Base-by-base conservation (phyloP, 805 yeast species). In the Saccharomycopsis malanga region DNA sequence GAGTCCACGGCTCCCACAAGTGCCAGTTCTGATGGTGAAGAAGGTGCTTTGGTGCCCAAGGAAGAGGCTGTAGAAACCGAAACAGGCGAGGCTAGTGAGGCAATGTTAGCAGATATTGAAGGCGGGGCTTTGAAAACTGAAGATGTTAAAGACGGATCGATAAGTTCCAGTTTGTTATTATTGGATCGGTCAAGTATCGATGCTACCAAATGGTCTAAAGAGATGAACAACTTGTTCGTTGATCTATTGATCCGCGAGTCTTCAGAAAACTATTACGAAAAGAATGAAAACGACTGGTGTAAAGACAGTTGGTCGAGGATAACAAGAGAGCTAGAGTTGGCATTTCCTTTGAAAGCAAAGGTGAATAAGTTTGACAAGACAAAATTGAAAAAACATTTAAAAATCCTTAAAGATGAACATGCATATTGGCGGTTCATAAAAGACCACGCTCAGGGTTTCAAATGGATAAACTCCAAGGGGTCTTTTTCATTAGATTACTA, bases 201-300 rank as follows among this genome's bases (percentile, higher is more conserved):
- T 22, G 48, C 47, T 17, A 46, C 50, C 27, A 50, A 50, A 36
- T 50, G 53, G 53, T 39, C 48, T 20, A 44, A 34, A 20, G 51
- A 50, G 30, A 50, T 50, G 53, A 50, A 50, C 21, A 41, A 47
- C 22, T 35, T 44, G 9, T 50, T 50, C n/a, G 36, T 50, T 17
- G 42, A 39, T 14, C 45, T 50, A n/a, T 34, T 50, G 27, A 46
- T 46, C 21, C 21, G 42, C 22, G 53, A 50, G 34, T 15, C 35
- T 10, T 20, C 36, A 15, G 48, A 46, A 23, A 50, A 50, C 39
- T 49, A 18, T 24, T 46, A 45, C 32, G 50, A 49, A 12, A 39
- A 46, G 21, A 50, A 48, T 20, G 50, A 46, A 22, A 50, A 50
- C 30, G 53, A 50, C 23, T 50, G 53, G 53, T 34, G 38, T 6